Conservation (phyloP, 1,284 basidiomycete species). For the Gymnopus androsaceus region DNA sequence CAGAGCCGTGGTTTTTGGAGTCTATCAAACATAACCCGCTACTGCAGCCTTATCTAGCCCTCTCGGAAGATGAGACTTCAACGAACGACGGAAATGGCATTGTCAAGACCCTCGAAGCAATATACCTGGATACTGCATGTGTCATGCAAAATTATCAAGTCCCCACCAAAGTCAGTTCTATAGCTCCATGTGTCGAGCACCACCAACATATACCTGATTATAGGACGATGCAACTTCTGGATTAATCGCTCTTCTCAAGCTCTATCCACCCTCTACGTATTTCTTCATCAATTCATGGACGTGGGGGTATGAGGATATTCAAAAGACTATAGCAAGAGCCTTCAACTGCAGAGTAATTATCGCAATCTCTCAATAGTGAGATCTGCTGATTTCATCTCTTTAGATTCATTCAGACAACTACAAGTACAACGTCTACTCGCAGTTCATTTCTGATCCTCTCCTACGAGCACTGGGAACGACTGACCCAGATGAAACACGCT, state of each 20-base stretch:
- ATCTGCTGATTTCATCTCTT: neutral
- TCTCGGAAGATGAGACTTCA: too few species aligned
- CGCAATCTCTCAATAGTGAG: neutral
- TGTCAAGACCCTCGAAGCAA: too few species aligned
- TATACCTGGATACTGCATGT: too few species aligned
- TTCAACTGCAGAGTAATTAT: conserved; percentile 62
- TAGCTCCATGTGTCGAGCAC: neutral
- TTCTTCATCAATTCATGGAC: conserved; percentile 96
- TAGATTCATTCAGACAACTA: conserved; percentile 91
- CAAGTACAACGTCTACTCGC: conserved; percentile 71
- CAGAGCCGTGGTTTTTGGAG: too few species aligned
- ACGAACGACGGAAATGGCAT: too few species aligned
- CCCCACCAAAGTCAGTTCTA: too few species aligned
- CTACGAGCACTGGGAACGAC: conserved; percentile 65
- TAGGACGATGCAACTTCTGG: conserved; percentile 70
- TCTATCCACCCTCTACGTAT: conserved; percentile 64
- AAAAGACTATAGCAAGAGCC: conserved; percentile 68
- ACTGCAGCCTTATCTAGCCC: too few species aligned
- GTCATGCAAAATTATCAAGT: too few species aligned
- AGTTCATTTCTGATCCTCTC: conserved; percentile 58
- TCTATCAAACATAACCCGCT: too few species aligned
- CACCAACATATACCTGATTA: neutral
- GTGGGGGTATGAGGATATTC: conserved; percentile 87
- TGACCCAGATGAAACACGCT: conserved; percentile 65
- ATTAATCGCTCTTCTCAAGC: conserved; percentile 66